These are phyloP conservation scores for Planoprotostelium fungivorum DNA, from an alignment of 78 protist genomes.

Conservation along the genomic window DNA sequence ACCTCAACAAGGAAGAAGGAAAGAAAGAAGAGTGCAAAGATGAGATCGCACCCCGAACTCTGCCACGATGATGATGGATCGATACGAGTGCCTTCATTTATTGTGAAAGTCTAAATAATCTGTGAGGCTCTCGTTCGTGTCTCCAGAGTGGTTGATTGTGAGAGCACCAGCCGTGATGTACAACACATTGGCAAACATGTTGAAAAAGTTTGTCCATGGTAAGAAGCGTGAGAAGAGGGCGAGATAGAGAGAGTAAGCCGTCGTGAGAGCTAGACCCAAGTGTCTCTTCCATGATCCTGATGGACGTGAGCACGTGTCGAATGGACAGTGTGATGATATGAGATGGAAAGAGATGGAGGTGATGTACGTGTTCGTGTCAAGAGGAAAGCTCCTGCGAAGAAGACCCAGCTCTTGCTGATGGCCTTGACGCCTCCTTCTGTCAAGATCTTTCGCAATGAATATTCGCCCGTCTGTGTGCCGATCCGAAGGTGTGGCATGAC, in stretches of 20 bases:
- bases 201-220: slow-evolving; percentile 58
- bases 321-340: neutral
- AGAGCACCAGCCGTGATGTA: slow-evolving; percentile 41
- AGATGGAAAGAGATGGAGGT: neutral
- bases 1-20: too few species aligned
- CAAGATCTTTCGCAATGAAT: neutral
- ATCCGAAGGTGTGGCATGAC: neutral
- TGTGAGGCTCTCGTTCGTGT: neutral
- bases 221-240: slow-evolving; percentile 44
- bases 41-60: too few species aligned
- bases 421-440: slow-evolving; percentile 18
- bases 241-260: slow-evolving; percentile 38
- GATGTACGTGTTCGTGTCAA: slow-evolving; percentile 13
- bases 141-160: neutral
- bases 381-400: slow-evolving; percentile 33
- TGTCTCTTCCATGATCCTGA: slow-evolving; percentile 54
- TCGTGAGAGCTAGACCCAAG: slow-evolving; percentile 20
- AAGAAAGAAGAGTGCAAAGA: too few species aligned
- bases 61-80: too few species aligned
- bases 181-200: slow-evolving; percentile 37
- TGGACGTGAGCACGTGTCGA: too few species aligned
- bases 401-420: slow-evolving; percentile 51
- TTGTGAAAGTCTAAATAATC: neutral
- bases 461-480: neutral
- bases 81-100: too few species aligned